phyloP scores from a whole-genome alignment of 192 early-diverging fungal species.

The Gonapodya prolifera region DNA sequence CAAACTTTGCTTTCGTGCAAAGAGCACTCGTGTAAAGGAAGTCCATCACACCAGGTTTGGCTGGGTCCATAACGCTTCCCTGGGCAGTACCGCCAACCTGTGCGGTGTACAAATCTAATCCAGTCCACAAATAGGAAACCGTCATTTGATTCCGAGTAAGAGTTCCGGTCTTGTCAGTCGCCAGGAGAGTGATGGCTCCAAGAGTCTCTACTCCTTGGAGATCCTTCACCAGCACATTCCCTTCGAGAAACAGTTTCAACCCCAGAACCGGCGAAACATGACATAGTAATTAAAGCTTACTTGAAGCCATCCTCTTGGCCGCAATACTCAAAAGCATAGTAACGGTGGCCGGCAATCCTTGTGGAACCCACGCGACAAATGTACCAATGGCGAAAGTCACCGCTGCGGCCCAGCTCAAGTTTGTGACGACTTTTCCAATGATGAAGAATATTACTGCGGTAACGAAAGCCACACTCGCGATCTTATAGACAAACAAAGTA shows the following conservation, averaged over 20 bases:
- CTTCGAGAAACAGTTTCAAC: neutral
- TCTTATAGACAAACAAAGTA: slow-evolving; percentile 68
- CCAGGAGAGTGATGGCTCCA: slow-evolving; percentile 89
- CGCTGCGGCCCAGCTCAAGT: slow-evolving; percentile 17
- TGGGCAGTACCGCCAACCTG: slow-evolving; percentile 26
- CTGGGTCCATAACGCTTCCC: slow-evolving; percentile 7
- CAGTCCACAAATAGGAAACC: slow-evolving; percentile 81
- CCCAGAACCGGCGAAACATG: neutral
- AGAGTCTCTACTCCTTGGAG: slow-evolving; percentile 93
- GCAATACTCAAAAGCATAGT: slow-evolving; percentile 89
- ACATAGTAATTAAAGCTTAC: slow-evolving; percentile 36
- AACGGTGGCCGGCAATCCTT: slow-evolving; percentile 89
- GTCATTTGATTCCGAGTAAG: slow-evolving; percentile 97
- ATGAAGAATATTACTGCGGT: slow-evolving; percentile 78
- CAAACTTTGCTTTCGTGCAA: slow-evolving; percentile 81
- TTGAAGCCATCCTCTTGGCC: slow-evolving; percentile 85
- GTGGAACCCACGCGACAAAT: slow-evolving; percentile 76
- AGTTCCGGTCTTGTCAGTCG: slow-evolving; percentile 96
- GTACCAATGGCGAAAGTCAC: slow-evolving; percentile 82
- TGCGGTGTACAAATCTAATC: slow-evolving; percentile 46
- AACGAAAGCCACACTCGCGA: slow-evolving; percentile 63
- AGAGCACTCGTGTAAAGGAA: slow-evolving; percentile 67
- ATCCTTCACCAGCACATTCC: slow-evolving; percentile 79
- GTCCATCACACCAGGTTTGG: slow-evolving; percentile 53
- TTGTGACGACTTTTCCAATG: slow-evolving; percentile 43